phyloP scores from a whole-genome alignment of 2,329 filamentous ascomycete species.

The Ilyonectria mors-panacis region DNA sequence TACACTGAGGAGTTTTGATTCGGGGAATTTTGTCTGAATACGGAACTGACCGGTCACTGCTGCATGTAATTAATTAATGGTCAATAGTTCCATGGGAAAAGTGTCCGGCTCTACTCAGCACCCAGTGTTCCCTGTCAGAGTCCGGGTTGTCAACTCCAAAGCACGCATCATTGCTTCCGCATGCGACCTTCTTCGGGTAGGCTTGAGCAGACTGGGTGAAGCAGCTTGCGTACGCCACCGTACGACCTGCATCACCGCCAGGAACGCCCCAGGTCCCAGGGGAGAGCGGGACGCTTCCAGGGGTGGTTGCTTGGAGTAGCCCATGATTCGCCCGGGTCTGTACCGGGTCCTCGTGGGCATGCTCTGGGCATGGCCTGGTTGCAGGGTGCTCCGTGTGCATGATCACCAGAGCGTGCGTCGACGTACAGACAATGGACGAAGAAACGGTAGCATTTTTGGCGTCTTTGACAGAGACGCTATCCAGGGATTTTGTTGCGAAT shows the following conservation, averaged over 20 bases:
- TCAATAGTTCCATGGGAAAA: neutral
- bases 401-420: neutral
- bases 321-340: constrained; percentile 25
- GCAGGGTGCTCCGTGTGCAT: neutral
- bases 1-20: constrained; percentile 7
- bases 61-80: neutral
- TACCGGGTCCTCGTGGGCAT: constrained; percentile 11
- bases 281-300: constrained; percentile 7
- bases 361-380: neutral
- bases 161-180: constrained; percentile 16
- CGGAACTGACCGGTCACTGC: neutral
- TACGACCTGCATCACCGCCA: constrained; percentile 22
- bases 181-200: neutral
- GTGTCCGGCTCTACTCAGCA: neutral
- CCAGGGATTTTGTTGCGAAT: neutral
- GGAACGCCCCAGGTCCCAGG: constrained; percentile 6
- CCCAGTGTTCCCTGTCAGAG: constrained; percentile 3
- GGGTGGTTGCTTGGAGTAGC: constrained; percentile 12
- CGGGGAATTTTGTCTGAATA: neutral
- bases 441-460: constrained; percentile 1
- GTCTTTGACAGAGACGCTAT: neutral
- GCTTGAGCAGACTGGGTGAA: neutral
- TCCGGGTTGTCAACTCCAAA: neutral
- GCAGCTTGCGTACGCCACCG: constrained; percentile 24
- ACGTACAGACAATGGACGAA: neutral